Conservation (phyloP, 768 basidiomycete genomes). For the Lactarius tabidus region DNA sequence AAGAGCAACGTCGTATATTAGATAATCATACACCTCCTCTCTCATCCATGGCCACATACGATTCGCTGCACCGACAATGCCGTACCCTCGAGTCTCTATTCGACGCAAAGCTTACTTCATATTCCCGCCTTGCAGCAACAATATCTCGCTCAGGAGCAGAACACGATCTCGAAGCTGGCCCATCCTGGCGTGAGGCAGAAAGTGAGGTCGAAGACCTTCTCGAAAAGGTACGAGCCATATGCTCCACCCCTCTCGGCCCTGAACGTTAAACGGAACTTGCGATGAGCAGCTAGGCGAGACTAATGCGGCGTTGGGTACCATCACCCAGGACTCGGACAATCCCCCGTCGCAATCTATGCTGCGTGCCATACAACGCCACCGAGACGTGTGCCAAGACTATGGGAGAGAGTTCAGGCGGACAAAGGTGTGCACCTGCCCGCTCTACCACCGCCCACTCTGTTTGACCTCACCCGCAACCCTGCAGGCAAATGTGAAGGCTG, state of each 20-base stretch:
- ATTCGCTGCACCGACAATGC: constrained; percentile 86
- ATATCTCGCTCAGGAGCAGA: constrained; percentile 49
- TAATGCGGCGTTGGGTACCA: constrained; percentile 68
- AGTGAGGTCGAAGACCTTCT: constrained; percentile 81
- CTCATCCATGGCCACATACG: constrained; percentile 67
- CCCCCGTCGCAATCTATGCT: constrained; percentile 79
- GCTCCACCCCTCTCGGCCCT: not conserved
- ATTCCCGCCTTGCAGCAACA: constrained; percentile 77
- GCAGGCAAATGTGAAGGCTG: constrained; percentile 75
- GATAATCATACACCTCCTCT: not conserved
- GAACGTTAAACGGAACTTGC: constrained; percentile 22
- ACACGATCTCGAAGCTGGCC: constrained; percentile 53
- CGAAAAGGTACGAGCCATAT: constrained; percentile 59
- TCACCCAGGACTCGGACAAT: constrained; percentile 64
- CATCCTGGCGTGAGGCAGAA: constrained; percentile 81
- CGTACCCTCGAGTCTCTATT: constrained; percentile 91
- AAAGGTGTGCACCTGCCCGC: constrained; percentile 47
- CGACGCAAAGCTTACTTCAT: constrained; percentile 85
- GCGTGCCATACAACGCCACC: constrained; percentile 85
- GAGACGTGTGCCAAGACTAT: constrained; percentile 87
- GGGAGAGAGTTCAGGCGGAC: constrained; percentile 80
- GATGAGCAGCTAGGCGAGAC: constrained; percentile 72
- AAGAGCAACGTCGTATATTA: not conserved
- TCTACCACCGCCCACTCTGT: not conserved
- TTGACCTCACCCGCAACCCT: constrained; percentile 1